These are phyloP conservation scores for Lycium barbarum DNA, from an alignment of 257 asterid species.

Conservation along the genomic window DNA sequence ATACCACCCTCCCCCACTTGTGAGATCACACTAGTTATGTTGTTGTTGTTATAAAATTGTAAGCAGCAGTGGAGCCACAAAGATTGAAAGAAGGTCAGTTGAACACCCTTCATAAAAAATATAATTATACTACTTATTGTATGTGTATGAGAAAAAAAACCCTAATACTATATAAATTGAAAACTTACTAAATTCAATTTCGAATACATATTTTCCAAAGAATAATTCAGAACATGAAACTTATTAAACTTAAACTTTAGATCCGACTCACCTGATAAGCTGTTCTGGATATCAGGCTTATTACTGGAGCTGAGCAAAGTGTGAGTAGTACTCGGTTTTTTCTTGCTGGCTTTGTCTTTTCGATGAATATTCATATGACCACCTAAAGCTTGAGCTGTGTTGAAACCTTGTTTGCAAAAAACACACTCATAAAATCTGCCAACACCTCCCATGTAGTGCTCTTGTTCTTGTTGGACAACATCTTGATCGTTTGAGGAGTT, in stretches of 20 bases:
- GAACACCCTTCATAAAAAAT: not conserved
- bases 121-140: not conserved
- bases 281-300: slow-evolving; percentile 27
- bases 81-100: too few relatives aligned
- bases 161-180: not conserved
- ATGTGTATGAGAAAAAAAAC: not conserved
- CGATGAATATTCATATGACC: slow-evolving; percentile 91
- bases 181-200: too few relatives aligned
- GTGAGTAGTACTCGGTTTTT: slow-evolving; percentile 39
- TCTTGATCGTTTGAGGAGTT: slow-evolving; percentile 32
- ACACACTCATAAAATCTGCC: slow-evolving; percentile 79
- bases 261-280: slow-evolving; percentile 23
- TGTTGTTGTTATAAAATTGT: too few relatives aligned
- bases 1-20: too few relatives aligned
- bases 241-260: slow-evolving; percentile 12
- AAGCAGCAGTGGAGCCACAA: too few relatives aligned
- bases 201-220: not conserved
- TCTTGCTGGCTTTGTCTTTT: slow-evolving; percentile 53
- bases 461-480: slow-evolving; percentile 27
- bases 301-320: not conserved
- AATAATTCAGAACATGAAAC: not conserved
- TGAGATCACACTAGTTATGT: too few relatives aligned
- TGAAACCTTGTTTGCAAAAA: slow-evolving; percentile 81
- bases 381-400: slow-evolving; percentile 84
- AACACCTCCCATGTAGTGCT: slow-evolving; percentile 39